Percentiles rank a stretch among this genome's conserved stretches.
These are phyloP conservation scores for Coemansia sp. DNA, from an alignment of 192 early-diverging fungal species.

Conservation along the genomic window DNA sequence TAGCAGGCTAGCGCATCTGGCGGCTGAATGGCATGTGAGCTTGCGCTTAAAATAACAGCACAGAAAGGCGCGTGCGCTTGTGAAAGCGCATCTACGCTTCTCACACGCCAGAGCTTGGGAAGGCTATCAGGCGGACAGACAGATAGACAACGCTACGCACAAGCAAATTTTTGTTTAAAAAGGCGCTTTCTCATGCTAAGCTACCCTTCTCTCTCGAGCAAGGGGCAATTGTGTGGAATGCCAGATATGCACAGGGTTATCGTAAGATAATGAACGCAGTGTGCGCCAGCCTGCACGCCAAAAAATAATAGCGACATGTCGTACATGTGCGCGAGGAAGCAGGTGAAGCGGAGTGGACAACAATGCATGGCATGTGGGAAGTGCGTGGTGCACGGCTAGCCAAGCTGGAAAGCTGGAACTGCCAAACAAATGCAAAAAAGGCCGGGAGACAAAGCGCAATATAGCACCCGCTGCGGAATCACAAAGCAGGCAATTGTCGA, in stretches of 20 bases:
- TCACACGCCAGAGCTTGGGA: neutral
- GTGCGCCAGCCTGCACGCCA: neutral
- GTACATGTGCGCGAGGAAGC: neutral
- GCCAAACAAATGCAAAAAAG: no score
- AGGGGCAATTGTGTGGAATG: neutral
- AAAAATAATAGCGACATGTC: neutral
- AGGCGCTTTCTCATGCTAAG: neutral
- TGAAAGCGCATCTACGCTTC: neutral
- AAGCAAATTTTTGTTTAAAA: neutral
- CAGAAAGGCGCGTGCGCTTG: neutral
- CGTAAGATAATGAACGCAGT: neutral
- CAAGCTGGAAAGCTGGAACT: neutral
- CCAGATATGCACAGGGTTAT: neutral
- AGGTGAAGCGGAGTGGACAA: neutral
- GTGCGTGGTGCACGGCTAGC: neutral
- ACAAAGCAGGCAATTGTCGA: neutral
- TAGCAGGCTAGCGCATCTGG: neutral
- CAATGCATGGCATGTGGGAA: neutral
- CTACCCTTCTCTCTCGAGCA: neutral
- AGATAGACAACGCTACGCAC: neutral
- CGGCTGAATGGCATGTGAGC: conserved; percentile 7
- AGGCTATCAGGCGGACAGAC: neutral
- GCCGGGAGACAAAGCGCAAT: neutral
- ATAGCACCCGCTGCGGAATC: neutral
- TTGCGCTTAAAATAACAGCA: neutral